Evolutionary conservation across 768 basidiomycete species (phyloP), one percentile per base, ranked within the genome.

Genomic region (Tulasnella calospora): DNA sequence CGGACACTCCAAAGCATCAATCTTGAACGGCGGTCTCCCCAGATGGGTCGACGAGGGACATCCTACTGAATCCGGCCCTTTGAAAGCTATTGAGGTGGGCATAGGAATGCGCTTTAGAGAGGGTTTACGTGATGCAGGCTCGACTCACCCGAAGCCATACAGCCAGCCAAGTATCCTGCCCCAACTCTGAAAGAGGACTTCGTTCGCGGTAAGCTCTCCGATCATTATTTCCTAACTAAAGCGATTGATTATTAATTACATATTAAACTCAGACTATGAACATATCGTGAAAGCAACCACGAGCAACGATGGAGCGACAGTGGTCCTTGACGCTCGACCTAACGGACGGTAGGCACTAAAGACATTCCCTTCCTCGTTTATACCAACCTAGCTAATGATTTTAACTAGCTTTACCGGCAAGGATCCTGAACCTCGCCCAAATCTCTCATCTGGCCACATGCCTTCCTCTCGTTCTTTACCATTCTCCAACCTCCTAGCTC

Each of bases 1-100:
- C 84, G 94, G 94, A 10, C 98, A 99, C 84, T 84, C 87, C 41
- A 91, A 91, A 67, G 94, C 95, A 10, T 94, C 93, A 79, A 88
- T 99, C 15, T 87, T 99, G 21, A 90, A 99, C 83, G 98, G 98
- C n/a, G 97, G 96, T 27, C 88, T 98, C 15, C 94, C 94, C 44
- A 86, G 89, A 55, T 97, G 94, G 94, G 86, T 89, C 79, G 88
- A 87, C 40, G 90, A 92, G 82, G 90, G 91, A 30, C 85, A 88
- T 21, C 85, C 87, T n/a, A 82, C 89, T 13, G 91, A 90, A 72
- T 82, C 82, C 33, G 84, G 85, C 8, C 77, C 73, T 21, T 33
- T 46, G 17, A 70, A 70, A 46, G 21, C 36, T 38, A 35, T 55
- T 67, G 44, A 78, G 76, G 76, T 78, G 40, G 33, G 44, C 6